Base-by-base conservation (phyloP, 2,329 filamentous ascomycete genomes). In the Nemania sp. region DNA sequence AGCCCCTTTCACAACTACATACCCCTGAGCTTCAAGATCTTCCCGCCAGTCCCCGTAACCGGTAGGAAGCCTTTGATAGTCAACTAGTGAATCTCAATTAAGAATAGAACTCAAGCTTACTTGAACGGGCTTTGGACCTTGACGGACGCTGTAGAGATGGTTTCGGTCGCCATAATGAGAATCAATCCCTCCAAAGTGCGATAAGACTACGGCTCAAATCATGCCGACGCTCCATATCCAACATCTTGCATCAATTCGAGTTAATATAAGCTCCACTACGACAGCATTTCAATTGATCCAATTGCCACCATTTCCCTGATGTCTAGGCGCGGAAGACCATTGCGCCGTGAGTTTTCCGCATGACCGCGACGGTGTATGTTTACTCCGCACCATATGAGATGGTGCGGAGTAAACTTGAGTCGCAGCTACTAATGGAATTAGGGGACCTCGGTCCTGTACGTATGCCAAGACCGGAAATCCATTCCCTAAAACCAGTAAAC, bases 1-100 rank as follows among this genome's bases (percentile, higher is more conserved):
- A 29, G 71, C 74, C 11, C 74, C 72, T 61, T 76, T 75, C 64
- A 77, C 71, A 15, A 77, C 73, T 18, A 64, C 73, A 54, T 71
- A 77, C n/a, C 75, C 75, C 60, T 76, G 70, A 20, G 70, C 71
- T 24, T 70, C 43, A 3, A 76, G 68, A 68, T 76, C 74, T 32
- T 76, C 75, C 22, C 73, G 67, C 56, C 67, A 74, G 64, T 76
- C 74, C 49, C 64, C 69, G 57, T 56, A 67, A 18, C 47, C 45
- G 18, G 62, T 60, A 2, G 57, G 57, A 60, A 60, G 57, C 27
- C 57, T 60, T 51, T 22, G 1, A 15, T 51, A 15, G 43, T 49
- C 51, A 60, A 24, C 13, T 32, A 24, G 4, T 11, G 26, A 49
- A 24, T 24, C 5, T 13, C 13, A 15, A 18, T 43, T n/a, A 10